phyloP scores from a whole-genome alignment of 768 basidiomycete species.

The Termitomyces sp. region DNA sequence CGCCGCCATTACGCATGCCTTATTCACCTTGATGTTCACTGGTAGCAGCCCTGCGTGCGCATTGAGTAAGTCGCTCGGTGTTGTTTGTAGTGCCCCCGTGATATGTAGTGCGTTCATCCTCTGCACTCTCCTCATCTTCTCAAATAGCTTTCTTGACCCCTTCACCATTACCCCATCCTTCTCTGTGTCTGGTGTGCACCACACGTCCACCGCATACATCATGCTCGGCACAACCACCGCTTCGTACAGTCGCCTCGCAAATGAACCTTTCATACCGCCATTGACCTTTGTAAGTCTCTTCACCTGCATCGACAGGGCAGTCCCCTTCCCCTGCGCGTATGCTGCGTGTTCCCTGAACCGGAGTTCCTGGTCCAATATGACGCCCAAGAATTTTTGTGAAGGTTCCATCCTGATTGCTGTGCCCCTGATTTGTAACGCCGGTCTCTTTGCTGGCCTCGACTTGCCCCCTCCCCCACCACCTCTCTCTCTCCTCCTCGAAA shows the following conservation, averaged over 20 bases:
- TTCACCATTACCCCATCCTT: background rate
- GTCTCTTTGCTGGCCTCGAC: background rate
- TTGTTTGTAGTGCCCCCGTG: conserved; percentile 9
- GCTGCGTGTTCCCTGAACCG: conserved; percentile 11
- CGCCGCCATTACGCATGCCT: too few relatives aligned
- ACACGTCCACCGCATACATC: conserved; percentile 16
- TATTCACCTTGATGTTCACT: too few relatives aligned
- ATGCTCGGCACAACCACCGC: background rate
- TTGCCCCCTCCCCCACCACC: background rate
- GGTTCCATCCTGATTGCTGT: background rate
- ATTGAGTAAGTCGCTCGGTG: conserved; percentile 11
- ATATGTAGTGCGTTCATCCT: conserved; percentile 5
- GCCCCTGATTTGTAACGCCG: background rate
- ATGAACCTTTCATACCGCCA: conserved; percentile 1
- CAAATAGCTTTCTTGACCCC: background rate
- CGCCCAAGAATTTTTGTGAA: conserved; percentile 10
- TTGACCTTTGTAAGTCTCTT: background rate
- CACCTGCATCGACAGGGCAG: background rate
- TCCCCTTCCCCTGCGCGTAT: background rate
- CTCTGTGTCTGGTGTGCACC: background rate
- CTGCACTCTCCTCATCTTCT: background rate
- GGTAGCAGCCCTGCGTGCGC: conserved; percentile 7
- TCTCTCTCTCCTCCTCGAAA: background rate
- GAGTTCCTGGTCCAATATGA: conserved; percentile 14
- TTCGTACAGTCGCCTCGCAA: background rate